phyloP scores from a whole-genome alignment of 176 grass and related monocot genomes.

The Carex littledalei region DNA sequence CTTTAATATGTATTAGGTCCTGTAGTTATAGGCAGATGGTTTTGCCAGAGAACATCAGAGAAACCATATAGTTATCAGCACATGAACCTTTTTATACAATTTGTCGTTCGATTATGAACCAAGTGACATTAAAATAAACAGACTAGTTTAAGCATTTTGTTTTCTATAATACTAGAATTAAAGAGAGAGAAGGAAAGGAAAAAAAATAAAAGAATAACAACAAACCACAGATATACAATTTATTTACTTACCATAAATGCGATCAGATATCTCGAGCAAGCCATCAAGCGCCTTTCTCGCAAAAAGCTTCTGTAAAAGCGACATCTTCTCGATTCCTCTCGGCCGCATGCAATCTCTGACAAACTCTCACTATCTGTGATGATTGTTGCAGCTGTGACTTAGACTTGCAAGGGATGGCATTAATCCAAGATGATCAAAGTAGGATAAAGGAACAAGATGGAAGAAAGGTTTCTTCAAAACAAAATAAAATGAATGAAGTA shows the following conservation, averaged over 20 bases:
- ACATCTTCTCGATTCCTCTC: conserved; percentile 25
- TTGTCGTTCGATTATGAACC: not conserved
- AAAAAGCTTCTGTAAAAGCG: conserved; percentile 28
- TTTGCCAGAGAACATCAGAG: not conserved
- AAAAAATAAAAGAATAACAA: not conserved
- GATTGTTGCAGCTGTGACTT: not conserved
- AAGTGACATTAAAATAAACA: conserved; percentile 1
- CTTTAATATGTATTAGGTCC: not conserved
- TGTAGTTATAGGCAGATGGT: not conserved
- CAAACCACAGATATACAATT: not conserved
- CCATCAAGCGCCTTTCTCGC: conserved; percentile 25
- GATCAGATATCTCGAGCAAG: conserved; percentile 28
- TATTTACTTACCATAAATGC: conserved; percentile 19
- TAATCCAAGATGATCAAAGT: not conserved
- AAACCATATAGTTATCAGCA: not conserved
- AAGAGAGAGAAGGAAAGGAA: not conserved
- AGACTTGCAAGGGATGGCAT: not conserved
- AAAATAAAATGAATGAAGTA: not conserved
- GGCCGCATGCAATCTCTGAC: not conserved
- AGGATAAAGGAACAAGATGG: not conserved
- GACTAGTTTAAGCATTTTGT: not conserved
- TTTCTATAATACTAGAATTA: not conserved
- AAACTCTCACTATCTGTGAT: not conserved
- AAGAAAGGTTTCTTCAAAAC: conserved; percentile 3
- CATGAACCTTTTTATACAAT: not conserved